A percentile compares a stretch with the other conserved stretches of the same genome.
phyloP scores from a whole-genome alignment of 495 filamentous ascomycete genomes.

The Neurospora sublineolata region DNA sequence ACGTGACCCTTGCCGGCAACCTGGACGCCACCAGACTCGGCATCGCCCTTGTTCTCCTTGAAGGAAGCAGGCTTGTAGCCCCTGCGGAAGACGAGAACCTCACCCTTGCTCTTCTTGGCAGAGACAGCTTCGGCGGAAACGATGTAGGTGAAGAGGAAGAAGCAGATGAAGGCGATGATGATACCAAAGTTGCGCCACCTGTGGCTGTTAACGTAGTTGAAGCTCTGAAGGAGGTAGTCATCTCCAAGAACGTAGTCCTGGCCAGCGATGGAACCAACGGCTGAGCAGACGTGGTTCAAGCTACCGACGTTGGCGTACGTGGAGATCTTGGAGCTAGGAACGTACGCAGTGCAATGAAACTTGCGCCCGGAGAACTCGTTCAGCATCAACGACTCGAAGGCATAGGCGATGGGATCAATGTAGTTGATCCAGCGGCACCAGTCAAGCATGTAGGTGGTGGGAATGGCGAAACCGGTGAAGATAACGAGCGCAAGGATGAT shows the following conservation, averaged over 20 bases:
- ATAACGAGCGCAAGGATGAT: conserved; percentile 75
- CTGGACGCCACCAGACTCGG: conserved; percentile 41
- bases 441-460: conserved; percentile 59
- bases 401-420: conserved; percentile 73
- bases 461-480: conserved; percentile 86
- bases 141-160: conserved; percentile 57
- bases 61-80: conserved; percentile 52
- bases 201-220: conserved; percentile 47
- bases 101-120: conserved; percentile 72
- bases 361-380: conserved; percentile 69
- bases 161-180: conserved; percentile 59
- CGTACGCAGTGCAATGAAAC: conserved; percentile 50
- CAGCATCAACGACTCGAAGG: conserved; percentile 80
- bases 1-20: conserved; percentile 30
- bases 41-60: conserved; percentile 43
- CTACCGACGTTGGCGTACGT: conserved; percentile 34
- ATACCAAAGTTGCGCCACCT: conserved; percentile 80
- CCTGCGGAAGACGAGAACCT: conserved; percentile 76
- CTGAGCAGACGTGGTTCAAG: conserved; percentile 44
- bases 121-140: conserved; percentile 62
- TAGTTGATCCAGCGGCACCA: conserved; percentile 89
- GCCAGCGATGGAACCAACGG: conserved; percentile 52
- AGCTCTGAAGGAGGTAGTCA: conserved; percentile 51
- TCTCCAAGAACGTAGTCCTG: conserved; percentile 46
- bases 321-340: conserved; percentile 39